Evolutionary conservation across 805 yeast species (phyloP), one percentile per base, ranked within the genome.

Genomic region (Nakazawaea wyomingensis): DNA sequence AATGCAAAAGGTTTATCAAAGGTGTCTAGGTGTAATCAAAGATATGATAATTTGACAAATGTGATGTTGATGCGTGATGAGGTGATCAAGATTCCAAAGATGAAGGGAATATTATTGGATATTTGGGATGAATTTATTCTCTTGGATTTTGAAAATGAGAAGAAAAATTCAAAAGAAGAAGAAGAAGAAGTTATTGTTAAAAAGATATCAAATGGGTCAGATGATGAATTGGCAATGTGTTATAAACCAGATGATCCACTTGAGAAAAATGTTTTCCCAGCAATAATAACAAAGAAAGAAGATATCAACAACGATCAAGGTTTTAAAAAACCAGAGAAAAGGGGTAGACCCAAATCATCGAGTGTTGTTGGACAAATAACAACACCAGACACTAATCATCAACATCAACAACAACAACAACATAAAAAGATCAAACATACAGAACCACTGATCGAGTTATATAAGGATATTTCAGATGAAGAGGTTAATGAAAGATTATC

Each of bases 61-160:
- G 72, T 82, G 48, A 66, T 70, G 35, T 72, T 90, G 37, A 64
- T 74, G 45, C 72, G 76, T 46, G 76, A 72, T 43, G 96, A 90
- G 61, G 65, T 76, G 2, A 70, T 86, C 17, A 64, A 69, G 2
- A 64, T 89, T 55, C 93, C 93, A 5, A 71, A 74, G 43, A 69
- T 78, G 32, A 68, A 73, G 36, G 82, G 82, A 33, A 68, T 85
- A 5, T 62, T 79, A 17, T 53, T 90, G 41, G 91, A 87, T 54
- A 72, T 91, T 41, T 79, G 86, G 50, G 84, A 85, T n/a, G 78
- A 80, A 43, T 55, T 76, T 14, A 62, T 76, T 1, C 54, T 78
- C 37, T 60, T 82, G 22, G 79, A 79, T 48, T 71, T 76, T 4
- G 60, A 55, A 16, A 69, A 66, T 31, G 64, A 60, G 16, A 72